A percentile compares a stretch with the other conserved stretches of the same genome.
phyloP scores from a whole-genome alignment of 768 basidiomycete species.

The Pleurotus sapidus region DNA sequence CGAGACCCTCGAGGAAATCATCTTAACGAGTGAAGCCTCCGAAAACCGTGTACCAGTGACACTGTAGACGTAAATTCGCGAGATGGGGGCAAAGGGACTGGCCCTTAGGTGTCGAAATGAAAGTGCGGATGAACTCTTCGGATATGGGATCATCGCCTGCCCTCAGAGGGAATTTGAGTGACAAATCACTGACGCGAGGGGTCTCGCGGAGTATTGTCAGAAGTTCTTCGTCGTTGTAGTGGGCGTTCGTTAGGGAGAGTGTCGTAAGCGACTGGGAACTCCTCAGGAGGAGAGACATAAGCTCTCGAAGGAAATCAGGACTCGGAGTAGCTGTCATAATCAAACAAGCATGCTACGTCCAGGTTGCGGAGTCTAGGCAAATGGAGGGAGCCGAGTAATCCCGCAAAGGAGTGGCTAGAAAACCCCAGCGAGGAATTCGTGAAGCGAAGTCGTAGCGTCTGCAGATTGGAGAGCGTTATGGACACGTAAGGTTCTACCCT shows the following conservation, averaged over 20 bases:
- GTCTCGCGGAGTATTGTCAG: background rate
- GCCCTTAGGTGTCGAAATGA: background rate
- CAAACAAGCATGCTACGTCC: background rate
- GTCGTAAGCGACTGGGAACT: background rate
- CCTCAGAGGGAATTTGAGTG: background rate
- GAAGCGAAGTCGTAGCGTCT: background rate
- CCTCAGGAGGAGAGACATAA: background rate
- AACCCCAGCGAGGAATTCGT: background rate
- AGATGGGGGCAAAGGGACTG: background rate
- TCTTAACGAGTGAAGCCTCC: background rate
- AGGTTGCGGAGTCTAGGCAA: background rate
- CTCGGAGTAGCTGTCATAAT: background rate
- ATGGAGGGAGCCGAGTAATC: background rate
- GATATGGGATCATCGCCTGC: background rate
- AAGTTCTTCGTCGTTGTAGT: background rate
- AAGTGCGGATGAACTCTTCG: background rate
- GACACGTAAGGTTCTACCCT: background rate
- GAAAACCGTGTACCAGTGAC: background rate
- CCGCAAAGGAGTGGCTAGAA: background rate
- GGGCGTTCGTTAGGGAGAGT: background rate
- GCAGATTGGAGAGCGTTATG: background rate
- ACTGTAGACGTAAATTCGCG: background rate
- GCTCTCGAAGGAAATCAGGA: background rate
- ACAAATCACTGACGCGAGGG: background rate
- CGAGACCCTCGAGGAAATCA: background rate